Percentiles rank a stretch among this genome's conserved stretches.
These are phyloP conservation scores for Coemansia sp. DNA, from an alignment of 192 early-diverging fungal genomes.

Conservation along the genomic window DNA sequence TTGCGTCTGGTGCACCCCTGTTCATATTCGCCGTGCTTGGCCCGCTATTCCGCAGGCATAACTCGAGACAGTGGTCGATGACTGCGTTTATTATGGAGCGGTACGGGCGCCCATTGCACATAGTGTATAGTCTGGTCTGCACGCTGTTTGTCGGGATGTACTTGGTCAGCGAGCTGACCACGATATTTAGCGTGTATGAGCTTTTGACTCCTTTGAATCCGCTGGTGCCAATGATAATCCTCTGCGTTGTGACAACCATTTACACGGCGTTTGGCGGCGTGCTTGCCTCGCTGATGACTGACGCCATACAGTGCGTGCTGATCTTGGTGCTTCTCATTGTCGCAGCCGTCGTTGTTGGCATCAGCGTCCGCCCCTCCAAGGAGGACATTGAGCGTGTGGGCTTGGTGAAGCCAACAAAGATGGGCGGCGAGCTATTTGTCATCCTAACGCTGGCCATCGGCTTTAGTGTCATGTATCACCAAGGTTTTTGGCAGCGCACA, in stretches of 20 bases:
- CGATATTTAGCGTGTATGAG: constrained; percentile 59
- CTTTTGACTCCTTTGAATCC: constrained; percentile 58
- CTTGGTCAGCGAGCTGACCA: constrained; percentile 66
- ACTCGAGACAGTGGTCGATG: constrained; percentile 63
- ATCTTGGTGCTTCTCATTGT: constrained; percentile 57
- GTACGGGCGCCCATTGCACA: constrained; percentile 60
- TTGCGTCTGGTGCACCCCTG: constrained; percentile 62
- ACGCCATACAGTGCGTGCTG: constrained; percentile 60
- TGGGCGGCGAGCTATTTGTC: constrained; percentile 63
- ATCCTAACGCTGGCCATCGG: constrained; percentile 64
- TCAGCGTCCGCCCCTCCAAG: constrained; percentile 55
- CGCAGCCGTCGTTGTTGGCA: constrained; percentile 55
- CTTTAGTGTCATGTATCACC: constrained; percentile 65
- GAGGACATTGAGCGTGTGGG: constrained; percentile 54
- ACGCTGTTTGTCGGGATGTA: constrained; percentile 64
- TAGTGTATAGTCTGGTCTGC: constrained; percentile 57
- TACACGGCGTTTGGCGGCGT: constrained; percentile 70
- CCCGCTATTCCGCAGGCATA: constrained; percentile 58
- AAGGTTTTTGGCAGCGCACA: constrained; percentile 72
- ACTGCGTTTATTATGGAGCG: constrained; percentile 64
- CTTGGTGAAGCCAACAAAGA: constrained; percentile 61
- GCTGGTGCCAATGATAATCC: constrained; percentile 57
- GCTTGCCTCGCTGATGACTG: constrained; percentile 65
- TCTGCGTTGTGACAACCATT: constrained; percentile 63
- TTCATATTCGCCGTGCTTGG: constrained; percentile 61